Evolutionary conservation across 208 protist genomes (phyloP).

Genomic region (Leishmania major): DNA sequence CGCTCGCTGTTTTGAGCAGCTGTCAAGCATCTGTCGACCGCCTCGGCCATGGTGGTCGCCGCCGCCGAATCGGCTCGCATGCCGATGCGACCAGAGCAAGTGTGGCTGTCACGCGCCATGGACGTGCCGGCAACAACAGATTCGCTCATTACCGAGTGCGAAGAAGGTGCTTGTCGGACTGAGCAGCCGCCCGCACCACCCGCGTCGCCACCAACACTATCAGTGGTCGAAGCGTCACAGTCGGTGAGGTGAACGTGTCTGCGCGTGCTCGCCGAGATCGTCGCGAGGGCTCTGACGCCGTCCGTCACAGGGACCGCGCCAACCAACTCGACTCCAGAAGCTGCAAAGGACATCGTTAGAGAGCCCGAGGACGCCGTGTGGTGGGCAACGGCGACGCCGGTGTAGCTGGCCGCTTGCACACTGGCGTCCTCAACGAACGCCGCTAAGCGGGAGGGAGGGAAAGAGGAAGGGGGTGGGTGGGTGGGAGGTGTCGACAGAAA

Average conservation of each 20-base stretch:
- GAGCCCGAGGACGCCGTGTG: background rate
- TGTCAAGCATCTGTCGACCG: background rate
- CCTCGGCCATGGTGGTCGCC: background rate
- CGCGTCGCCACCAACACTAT: background rate
- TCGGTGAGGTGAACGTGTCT: background rate
- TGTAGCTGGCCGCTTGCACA: slow-evolving; percentile 3
- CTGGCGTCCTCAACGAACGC: background rate
- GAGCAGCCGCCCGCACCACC: background rate
- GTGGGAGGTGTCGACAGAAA: background rate
- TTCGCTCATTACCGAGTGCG: background rate
- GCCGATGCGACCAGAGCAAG: background rate
- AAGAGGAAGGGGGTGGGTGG: background rate
- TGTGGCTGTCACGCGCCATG: background rate
- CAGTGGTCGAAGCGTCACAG: background rate
- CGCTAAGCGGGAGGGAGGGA: background rate
- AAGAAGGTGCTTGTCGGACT: background rate
- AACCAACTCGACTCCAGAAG: background rate
- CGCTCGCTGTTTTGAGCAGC: background rate
- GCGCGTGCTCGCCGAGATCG: background rate
- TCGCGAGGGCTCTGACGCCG: background rate
- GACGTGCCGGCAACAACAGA: background rate
- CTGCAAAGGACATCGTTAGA: background rate
- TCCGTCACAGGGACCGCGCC: background rate
- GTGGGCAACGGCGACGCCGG: background rate
- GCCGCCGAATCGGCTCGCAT: background rate